These are phyloP conservation scores for Waltergamsia citrina DNA, from an alignment of 2,329 filamentous ascomycete species.

Conservation along the genomic window DNA sequence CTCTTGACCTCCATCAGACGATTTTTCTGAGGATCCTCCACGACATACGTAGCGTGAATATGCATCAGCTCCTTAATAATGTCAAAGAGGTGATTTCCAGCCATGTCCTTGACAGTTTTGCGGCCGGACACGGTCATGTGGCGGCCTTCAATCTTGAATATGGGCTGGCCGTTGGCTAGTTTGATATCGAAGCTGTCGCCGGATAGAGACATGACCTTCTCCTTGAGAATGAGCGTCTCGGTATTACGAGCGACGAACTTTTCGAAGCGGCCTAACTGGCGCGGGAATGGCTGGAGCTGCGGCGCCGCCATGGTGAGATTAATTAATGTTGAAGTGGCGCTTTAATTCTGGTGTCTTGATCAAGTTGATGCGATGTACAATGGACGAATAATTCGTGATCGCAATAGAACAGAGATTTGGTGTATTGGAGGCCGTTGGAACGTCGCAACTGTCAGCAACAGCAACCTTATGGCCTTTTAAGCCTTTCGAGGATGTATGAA, in stretches of 20 bases:
- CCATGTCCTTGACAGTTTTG: constrained; percentile 45
- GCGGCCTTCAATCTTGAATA: constrained; percentile 48
- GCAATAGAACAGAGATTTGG: no score
- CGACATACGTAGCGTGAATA: constrained; percentile 41
- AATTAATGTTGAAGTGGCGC: no score
- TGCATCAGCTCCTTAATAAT: constrained; percentile 42
- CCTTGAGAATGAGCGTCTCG: constrained; percentile 46
- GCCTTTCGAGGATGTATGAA: no score
- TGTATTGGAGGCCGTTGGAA: no score
- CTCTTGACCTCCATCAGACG: constrained; percentile 47
- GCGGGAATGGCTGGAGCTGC: constrained; percentile 17
- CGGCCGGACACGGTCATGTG: constrained; percentile 40
- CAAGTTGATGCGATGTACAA: no score
- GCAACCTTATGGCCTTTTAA: no score
- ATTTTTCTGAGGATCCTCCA: constrained; percentile 32
- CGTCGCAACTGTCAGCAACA: no score
- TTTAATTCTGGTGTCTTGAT: no score
- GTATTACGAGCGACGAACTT: constrained; percentile 24
- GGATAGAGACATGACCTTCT: constrained; percentile 51
- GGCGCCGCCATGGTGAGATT: no score
- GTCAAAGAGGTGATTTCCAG: constrained; percentile 45
- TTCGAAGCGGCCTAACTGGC: constrained; percentile 28
- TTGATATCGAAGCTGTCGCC: constrained; percentile 58
- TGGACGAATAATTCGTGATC: no score
- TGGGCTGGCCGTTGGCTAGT: constrained; percentile 38